phyloP scores from a whole-genome alignment of 1,284 basidiomycete species.

The Marasmius oreades region DNA sequence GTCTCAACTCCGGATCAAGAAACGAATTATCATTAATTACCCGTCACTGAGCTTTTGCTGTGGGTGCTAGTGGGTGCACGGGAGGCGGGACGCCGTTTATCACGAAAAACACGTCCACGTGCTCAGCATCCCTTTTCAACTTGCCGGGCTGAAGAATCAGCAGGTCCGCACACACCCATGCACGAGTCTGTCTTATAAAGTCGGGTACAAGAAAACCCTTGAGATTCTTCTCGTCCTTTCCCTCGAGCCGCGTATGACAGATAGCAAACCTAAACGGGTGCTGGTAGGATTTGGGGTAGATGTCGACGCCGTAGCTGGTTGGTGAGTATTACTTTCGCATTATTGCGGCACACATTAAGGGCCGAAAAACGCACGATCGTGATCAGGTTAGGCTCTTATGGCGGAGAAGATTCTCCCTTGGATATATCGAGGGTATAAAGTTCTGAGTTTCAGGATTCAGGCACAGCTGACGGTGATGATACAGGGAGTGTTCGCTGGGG shows the following conservation, averaged over 20 bases:
- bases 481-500: constrained; percentile 70
- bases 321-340: constrained; percentile 31
- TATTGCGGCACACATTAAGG: background rate
- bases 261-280: constrained; percentile 31
- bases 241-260: too few relatives aligned
- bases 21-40: too few relatives aligned
- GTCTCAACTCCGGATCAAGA: too few relatives aligned
- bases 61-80: too few relatives aligned
- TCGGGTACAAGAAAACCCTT: background rate
- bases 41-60: too few relatives aligned
- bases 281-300: constrained; percentile 56
- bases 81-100: too few relatives aligned
- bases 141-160: too few relatives aligned
- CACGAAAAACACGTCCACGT: too few relatives aligned
- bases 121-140: too few relatives aligned
- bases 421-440: constrained; percentile 56
- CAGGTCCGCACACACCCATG: too few relatives aligned
- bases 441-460: constrained; percentile 1
- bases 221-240: too few relatives aligned
- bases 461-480: background rate
- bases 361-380: background rate
- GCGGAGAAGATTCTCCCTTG: constrained; percentile 61
- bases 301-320: constrained; percentile 64
- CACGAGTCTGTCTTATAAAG: too few relatives aligned
- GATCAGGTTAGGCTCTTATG: constrained; percentile 64